Conservation (phyloP, 192 early-diverging fungal species). For the Coemansia sp. region DNA sequence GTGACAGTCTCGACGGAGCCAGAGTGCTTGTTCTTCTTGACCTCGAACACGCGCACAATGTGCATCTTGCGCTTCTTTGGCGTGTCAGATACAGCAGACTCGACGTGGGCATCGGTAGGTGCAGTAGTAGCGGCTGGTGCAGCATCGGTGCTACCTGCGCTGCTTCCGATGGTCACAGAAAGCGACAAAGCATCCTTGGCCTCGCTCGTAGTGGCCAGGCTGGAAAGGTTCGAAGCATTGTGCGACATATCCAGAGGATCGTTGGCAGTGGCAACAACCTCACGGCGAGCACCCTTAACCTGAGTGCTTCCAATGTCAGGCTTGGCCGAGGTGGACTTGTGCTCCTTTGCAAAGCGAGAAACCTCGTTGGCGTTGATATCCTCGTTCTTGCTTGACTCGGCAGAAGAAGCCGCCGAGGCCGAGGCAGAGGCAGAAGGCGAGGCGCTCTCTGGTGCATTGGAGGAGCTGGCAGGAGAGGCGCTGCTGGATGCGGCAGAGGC, state of each 20-base stretch:
- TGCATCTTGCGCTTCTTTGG: conserved; percentile 48
- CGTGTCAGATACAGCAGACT: no score
- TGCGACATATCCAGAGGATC: conserved; percentile 2
- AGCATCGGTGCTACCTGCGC: neutral
- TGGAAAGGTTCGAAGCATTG: neutral
- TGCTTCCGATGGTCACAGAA: conserved; percentile 22
- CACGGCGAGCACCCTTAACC: conserved; percentile 26
- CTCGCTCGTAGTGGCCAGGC: conserved; percentile 8
- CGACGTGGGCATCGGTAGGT: neutral
- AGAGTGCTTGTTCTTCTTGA: conserved; percentile 45
- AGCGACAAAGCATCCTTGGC: conserved; percentile 14
- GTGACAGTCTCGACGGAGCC: conserved; percentile 2
- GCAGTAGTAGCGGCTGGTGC: conserved; percentile 5
- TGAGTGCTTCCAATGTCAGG: conserved; percentile 9
- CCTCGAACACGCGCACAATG: conserved; percentile 45
- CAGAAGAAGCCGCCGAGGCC: conserved; percentile 2
- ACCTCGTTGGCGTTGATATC: conserved; percentile 34
- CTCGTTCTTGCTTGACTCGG: conserved; percentile 15
- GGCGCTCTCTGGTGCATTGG: no score
- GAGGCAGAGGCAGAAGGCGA: conserved; percentile 1
- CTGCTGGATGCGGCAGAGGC: no score
- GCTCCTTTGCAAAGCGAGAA: conserved; percentile 18
- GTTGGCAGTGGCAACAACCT: conserved; percentile 7
- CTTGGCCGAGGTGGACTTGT: conserved; percentile 19
- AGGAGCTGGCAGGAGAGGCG: neutral